Base-by-base conservation (phyloP, 164 flowering plant species). In the Houttuynia cordata region DNA sequence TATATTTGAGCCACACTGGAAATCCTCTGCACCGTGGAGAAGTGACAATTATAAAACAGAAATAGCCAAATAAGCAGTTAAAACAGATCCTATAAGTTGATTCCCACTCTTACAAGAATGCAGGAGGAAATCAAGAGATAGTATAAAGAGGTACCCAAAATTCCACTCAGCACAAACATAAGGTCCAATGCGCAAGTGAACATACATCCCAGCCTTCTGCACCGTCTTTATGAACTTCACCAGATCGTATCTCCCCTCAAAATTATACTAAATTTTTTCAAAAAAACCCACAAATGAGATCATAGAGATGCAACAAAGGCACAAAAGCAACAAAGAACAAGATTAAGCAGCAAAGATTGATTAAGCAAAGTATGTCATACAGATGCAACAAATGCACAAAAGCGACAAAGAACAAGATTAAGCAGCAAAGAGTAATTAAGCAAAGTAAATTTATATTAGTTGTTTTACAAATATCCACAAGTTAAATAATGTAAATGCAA, bases 111-210 rank as follows among this genome's bases (percentile, higher is more conserved):
- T 45, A 24, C 19, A 60, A 56, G 10, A n/a, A 13, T 25, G 25
- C 56, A 58, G 39, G 37, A 54, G 37, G 18, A 24, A 30, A 23
- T 23, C 6, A 8, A 24, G 15, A 54, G 37, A 24, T 23, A 23
- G 57, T 10, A 18, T 23, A 30, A 42, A 15, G 15, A 30, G 37
- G 40, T 78, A 91, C 97, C 97, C 98, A 65, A 79, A 89, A 60
- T 85, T 87, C 98, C 98, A 92, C 52, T 92, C 95, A 25, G 87
- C 91, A 69, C 96, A 88, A 58, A 83, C 78, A 72, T 88, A 92
- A 50, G 98, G 98, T 13, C 98, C 98, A 70, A 92, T 81, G 8
- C 98, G 81, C 5, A 92, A 78, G 77, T 77, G 74, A 57, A 63
- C 91, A 68, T 81, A 89, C 10, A 92, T 84, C 21, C 96, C 98